phyloP scores from a whole-genome alignment of 2,329 filamentous ascomycete species.

The Aspergillus fructus region DNA sequence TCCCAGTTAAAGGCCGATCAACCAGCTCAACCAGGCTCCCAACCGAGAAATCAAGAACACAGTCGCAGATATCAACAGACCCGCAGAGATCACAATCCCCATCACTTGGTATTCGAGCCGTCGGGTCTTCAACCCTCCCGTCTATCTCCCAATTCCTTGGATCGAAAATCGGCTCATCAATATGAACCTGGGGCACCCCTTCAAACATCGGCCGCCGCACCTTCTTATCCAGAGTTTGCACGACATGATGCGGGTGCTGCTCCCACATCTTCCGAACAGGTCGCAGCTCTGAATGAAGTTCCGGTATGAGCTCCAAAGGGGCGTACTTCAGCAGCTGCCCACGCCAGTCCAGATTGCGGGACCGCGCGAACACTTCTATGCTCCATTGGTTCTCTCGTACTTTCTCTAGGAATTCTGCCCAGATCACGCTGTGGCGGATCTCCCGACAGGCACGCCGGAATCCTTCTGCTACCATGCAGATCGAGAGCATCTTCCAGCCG shows the following conservation, averaged over 20 bases:
- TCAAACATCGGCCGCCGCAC: constrained; percentile 10
- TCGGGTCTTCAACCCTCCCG: constrained; percentile 9
- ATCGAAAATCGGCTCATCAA: constrained; percentile 13
- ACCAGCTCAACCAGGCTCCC: constrained; percentile 30
- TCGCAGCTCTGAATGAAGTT: constrained; percentile 1
- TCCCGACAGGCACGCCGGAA: constrained; percentile 20
- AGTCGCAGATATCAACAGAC: constrained; percentile 19
- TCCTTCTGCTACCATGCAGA: constrained; percentile 26
- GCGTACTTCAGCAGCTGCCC: constrained; percentile 14
- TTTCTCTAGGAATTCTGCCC: constrained; percentile 16
- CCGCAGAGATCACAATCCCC: constrained; percentile 22
- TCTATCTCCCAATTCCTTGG: constrained; percentile 1
- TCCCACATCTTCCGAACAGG: constrained; percentile 5
- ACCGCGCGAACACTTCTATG: constrained; percentile 25
- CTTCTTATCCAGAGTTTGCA: constrained; percentile 2
- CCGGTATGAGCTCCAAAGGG: background rate
- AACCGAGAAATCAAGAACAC: constrained; percentile 13
- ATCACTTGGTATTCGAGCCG: constrained; percentile 13
- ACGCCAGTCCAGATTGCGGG: constrained; percentile 27
- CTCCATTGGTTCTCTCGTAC: constrained; percentile 22
- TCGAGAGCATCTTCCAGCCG: constrained; percentile 28
- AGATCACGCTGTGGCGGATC: constrained; percentile 8
- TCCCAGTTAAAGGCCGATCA: constrained; percentile 28
- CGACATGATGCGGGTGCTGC: constrained; percentile 17
- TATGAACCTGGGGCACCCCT: constrained; percentile 15